A percentile compares a stretch with the other conserved stretches of the same genome.
Evolutionary conservation across 176 grass and related monocot species (phyloP).

Genomic region (Oryza nivara): DNA sequence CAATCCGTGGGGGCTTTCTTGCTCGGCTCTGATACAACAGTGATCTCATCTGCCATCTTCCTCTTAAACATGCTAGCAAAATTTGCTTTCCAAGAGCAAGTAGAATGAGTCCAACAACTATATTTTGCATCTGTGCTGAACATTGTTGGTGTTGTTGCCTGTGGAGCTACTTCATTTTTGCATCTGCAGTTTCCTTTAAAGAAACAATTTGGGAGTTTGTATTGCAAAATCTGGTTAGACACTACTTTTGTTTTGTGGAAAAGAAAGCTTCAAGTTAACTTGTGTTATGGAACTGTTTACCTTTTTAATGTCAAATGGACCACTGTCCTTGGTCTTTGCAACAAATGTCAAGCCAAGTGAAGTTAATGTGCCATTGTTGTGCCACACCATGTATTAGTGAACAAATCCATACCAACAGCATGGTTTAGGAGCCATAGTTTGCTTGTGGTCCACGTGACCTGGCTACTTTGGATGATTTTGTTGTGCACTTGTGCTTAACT

Average conservation of each 20-base stretch:
- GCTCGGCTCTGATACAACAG: background rate
- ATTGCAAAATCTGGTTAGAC: background rate
- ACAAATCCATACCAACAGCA: background rate
- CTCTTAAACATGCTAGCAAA: background rate
- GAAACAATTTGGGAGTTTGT: background rate
- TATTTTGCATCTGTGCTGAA: background rate
- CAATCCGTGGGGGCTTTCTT: background rate
- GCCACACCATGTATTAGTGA: constrained; percentile 4
- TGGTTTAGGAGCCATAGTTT: background rate
- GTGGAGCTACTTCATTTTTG: constrained; percentile 6
- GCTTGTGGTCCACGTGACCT: too few relatives aligned
- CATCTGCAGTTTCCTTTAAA: constrained; percentile 23
- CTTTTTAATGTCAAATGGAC: constrained; percentile 22
- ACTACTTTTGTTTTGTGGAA: constrained; percentile 26
- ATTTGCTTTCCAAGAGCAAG: background rate
- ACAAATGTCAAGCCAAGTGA: constrained; percentile 6
- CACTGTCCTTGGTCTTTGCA: background rate
- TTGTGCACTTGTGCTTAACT: background rate
- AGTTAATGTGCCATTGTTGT: background rate
- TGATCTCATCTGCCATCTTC: background rate
- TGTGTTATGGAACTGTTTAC: background rate
- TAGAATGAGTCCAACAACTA: background rate
- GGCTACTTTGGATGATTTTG: background rate
- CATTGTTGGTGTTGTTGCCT: background rate
- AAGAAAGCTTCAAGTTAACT: constrained; percentile 19